phyloP scores from a whole-genome alignment of 2,329 filamentous ascomycete species.

The Ophiobolus disseminans region DNA sequence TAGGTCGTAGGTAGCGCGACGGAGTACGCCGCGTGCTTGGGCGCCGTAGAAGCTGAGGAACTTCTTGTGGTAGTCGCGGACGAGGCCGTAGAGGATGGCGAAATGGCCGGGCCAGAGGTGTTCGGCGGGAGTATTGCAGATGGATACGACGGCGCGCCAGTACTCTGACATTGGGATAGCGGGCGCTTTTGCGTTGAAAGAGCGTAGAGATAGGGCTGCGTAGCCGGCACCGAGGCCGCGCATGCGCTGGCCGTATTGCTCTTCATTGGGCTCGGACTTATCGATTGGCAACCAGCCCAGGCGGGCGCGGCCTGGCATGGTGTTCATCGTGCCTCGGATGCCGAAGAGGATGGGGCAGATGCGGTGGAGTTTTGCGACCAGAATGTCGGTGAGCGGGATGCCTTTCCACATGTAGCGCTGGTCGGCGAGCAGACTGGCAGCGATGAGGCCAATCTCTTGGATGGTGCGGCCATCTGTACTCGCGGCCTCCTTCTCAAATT shows the following conservation, averaged over 20 bases:
- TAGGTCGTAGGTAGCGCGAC: conserved; percentile 75
- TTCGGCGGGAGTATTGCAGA: conserved; percentile 74
- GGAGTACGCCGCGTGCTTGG: conserved; percentile 73
- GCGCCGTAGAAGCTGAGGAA: conserved; percentile 84
- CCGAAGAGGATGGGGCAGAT: conserved; percentile 87
- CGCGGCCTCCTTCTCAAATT: conserved; percentile 55
- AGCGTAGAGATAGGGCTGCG: conserved; percentile 79
- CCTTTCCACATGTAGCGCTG: conserved; percentile 72
- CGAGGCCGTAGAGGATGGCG: conserved; percentile 59
- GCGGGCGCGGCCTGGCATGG: conserved; percentile 49
- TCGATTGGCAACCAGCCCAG: conserved; percentile 40
- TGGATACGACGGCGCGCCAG: conserved; percentile 78
- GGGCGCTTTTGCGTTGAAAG: conserved; percentile 65
- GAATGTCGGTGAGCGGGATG: conserved; percentile 76
- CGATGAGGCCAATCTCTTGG: conserved; percentile 79
- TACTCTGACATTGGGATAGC: conserved; percentile 84
- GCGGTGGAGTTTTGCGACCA: conserved; percentile 84
- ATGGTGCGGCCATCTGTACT: conserved; percentile 57
- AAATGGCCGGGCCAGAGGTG: conserved; percentile 57
- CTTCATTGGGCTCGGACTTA: conserved; percentile 58
- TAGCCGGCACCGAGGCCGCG: conserved; percentile 84
- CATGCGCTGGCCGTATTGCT: conserved; percentile 80
- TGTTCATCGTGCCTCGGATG: conserved; percentile 76
- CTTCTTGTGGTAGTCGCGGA: conserved; percentile 71
- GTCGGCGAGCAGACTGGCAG: conserved; percentile 76